These are phyloP conservation scores for Medakamo hakoo DNA, from an alignment of 139 green algal genomes.

Conservation along the genomic window DNA sequence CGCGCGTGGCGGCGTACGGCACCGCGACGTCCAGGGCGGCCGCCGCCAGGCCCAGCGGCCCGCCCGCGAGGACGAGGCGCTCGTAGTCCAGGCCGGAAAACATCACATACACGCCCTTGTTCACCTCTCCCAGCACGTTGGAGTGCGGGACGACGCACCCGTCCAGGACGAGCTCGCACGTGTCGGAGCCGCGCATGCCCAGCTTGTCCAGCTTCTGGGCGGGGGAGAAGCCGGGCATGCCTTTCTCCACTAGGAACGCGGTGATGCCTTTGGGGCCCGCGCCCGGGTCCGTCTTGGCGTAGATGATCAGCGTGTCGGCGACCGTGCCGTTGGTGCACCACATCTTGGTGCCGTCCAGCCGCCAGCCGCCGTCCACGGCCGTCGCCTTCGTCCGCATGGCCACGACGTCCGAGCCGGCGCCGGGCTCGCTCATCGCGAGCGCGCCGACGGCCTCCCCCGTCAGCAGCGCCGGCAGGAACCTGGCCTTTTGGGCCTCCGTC, in stretches of 20 bases:
- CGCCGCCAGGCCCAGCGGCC: conserved; percentile 73
- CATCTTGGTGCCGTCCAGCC: conserved; percentile 88
- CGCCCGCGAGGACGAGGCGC: conserved; percentile 71
- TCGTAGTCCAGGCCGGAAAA: conserved; percentile 86
- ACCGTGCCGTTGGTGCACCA: conserved; percentile 86
- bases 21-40: conserved; percentile 55
- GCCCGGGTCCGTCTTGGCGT: conserved; percentile 70
- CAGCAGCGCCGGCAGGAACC: conserved; percentile 61
- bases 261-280: conserved; percentile 69
- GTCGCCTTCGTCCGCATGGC: conserved; percentile 47
- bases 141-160: conserved; percentile 66
- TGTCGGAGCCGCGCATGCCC: conserved; percentile 84
- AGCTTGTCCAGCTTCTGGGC: conserved; percentile 95
- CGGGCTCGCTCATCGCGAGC: conserved; percentile 75
- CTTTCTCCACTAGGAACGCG: conserved; percentile 84
- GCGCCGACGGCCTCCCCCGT: conserved; percentile 74
- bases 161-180: conserved; percentile 88
- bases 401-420: conserved; percentile 71
- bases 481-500: conserved; percentile 41
- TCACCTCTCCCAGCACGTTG: conserved; percentile 72
- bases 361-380: conserved; percentile 38
- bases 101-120: conserved; percentile 68
- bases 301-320: conserved; percentile 74
- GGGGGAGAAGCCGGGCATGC: conserved; percentile 67
- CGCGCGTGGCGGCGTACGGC: conserved; percentile 63